A percentile compares a stretch with the other conserved stretches of the same genome.
These are phyloP conservation scores for Alternaria triticina DNA, from an alignment of 2,329 filamentous ascomycete species.

Conservation along the genomic window DNA sequence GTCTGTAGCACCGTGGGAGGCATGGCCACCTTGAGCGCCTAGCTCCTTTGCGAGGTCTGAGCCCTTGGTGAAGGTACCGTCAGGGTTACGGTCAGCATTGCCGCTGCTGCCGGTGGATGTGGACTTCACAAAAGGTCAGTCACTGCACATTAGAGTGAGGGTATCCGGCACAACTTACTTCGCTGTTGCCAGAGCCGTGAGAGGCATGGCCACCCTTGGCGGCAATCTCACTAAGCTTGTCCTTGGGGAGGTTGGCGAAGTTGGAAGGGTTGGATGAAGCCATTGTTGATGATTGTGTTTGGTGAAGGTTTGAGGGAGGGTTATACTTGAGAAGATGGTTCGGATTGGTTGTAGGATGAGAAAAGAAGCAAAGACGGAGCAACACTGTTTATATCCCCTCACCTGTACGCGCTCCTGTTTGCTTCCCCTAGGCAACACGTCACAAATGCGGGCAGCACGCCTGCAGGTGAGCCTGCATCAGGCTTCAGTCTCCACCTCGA, in stretches of 20 bases:
- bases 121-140: background rate
- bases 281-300: constrained; percentile 31
- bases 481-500: background rate
- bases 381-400: constrained; percentile 16
- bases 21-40: constrained; percentile 46
- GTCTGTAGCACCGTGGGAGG: constrained; percentile 33
- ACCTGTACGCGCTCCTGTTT: constrained; percentile 16
- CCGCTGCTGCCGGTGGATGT: background rate
- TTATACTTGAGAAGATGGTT: background rate
- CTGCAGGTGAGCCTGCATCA: background rate
- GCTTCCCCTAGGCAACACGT: constrained; percentile 22
- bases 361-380: background rate
- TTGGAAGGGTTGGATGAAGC: constrained; percentile 57
- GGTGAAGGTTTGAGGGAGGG: constrained; percentile 2
- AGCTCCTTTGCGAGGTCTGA: constrained; percentile 48
- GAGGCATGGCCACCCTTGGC: constrained; percentile 57
- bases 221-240: constrained; percentile 57
- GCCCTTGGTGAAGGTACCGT: constrained; percentile 50
- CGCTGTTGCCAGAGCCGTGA: constrained; percentile 28
- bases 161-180: background rate
- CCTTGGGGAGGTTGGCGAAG: constrained; percentile 60
- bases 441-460: constrained; percentile 15
- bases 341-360: background rate
- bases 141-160: background rate
- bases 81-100: constrained; percentile 44